A percentile compares a stretch with the other conserved stretches of the same genome.
phyloP scores from a whole-genome alignment of 2,329 filamentous ascomycete genomes.

The Arachnomyces sp. region DNA sequence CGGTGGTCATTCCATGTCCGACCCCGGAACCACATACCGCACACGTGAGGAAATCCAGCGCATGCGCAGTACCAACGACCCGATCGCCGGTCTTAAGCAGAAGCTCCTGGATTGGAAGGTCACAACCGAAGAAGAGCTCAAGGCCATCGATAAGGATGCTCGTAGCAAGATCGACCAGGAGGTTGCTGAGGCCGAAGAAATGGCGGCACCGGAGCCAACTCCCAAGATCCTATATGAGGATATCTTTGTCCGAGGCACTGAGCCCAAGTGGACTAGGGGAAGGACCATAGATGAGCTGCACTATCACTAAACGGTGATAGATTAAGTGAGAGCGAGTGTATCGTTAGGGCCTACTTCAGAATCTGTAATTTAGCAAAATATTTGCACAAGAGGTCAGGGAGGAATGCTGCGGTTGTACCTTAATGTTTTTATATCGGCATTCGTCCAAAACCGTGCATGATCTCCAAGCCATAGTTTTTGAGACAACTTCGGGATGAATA shows the following conservation, averaged over 20 bases:
- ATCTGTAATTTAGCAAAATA: too few species aligned
- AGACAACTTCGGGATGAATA: too few species aligned
- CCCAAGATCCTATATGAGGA: slow-evolving; percentile 88
- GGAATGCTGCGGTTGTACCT: too few species aligned
- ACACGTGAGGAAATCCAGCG: slow-evolving; percentile 99
- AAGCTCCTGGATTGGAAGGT: slow-evolving; percentile 96
- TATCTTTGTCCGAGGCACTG: slow-evolving; percentile 82
- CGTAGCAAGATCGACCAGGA: slow-evolving; percentile 78
- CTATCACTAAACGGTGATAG: slow-evolving; percentile 52
- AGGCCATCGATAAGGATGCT: slow-evolving; percentile 90
- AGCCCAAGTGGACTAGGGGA: slow-evolving; percentile 82
- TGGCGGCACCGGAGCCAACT: slow-evolving; percentile 70
- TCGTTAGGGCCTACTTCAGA: too few species aligned
- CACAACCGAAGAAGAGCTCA: slow-evolving; percentile 87
- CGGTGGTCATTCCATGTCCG: slow-evolving; percentile 99
- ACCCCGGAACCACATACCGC: slow-evolving; percentile 97
- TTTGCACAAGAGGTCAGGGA: too few species aligned
- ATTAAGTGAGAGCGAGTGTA: slow-evolving; percentile 5
- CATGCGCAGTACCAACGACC: slow-evolving; percentile 98
- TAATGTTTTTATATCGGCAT: too few species aligned
- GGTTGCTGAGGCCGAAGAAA: slow-evolving; percentile 82
- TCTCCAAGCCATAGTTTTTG: too few species aligned
- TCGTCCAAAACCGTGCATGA: too few species aligned
- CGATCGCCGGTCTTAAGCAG: slow-evolving; percentile 95
- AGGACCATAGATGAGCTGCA: slow-evolving; percentile 87